Conservation (phyloP, 2,329 filamentous ascomycete genomes). For the Amylocarpus encephaloides region DNA sequence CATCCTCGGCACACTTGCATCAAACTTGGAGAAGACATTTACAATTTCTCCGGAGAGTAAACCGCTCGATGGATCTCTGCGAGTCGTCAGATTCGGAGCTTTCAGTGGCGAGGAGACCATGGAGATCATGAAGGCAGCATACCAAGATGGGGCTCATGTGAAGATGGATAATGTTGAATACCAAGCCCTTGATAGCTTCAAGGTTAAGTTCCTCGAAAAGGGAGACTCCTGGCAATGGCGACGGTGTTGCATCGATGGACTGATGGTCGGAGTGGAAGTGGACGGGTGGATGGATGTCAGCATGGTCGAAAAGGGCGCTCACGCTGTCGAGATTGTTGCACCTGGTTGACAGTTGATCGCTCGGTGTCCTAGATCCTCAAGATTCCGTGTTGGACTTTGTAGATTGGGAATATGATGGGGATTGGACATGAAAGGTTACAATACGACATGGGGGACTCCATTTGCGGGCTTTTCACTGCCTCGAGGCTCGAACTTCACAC, state of each 20-base stretch:
- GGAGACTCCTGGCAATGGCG: constrained; percentile 63
- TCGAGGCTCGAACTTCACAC: too few species aligned
- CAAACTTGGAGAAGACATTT: constrained; percentile 75
- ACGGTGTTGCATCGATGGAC: constrained; percentile 86
- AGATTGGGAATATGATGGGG: too few species aligned
- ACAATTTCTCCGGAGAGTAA: constrained; percentile 68
- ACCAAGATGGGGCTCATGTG: constrained; percentile 51
- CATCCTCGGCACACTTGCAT: constrained; percentile 68
- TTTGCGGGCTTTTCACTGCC: too few species aligned
- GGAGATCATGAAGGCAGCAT: constrained; percentile 66
- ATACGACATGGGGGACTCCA: too few species aligned
- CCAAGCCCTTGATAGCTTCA: constrained; percentile 59
- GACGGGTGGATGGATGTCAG: constrained; percentile 66
- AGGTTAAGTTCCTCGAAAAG: constrained; percentile 65
- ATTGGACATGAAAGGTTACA: too few species aligned
- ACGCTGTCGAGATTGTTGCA: constrained; percentile 24
- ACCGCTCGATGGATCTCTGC: constrained; percentile 64
- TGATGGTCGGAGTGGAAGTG: constrained; percentile 67
- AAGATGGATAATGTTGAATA: constrained; percentile 59
- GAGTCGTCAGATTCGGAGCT: constrained; percentile 69
- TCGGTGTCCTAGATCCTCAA: too few species aligned
- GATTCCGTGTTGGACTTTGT: too few species aligned
- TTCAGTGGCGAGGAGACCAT: constrained; percentile 60
- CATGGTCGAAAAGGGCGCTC: constrained; percentile 35
- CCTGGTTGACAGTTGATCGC: constrained; percentile 9